These are phyloP conservation scores for Cucurbita moschata DNA, from an alignment of 306 rosid genomes.

Conservation along the genomic window DNA sequence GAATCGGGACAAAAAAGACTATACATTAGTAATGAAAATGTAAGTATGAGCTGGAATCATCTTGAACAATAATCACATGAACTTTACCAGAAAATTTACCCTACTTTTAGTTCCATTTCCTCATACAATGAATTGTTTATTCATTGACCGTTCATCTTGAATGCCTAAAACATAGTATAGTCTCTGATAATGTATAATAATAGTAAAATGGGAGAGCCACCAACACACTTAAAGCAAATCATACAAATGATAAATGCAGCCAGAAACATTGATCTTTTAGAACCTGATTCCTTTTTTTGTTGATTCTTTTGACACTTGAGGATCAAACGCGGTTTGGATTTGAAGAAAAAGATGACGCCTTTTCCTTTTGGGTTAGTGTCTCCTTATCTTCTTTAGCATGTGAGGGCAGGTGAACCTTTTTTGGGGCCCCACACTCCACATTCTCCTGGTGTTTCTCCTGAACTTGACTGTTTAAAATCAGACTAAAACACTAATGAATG, in stretches of 20 bases:
- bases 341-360: conserved; percentile 5
- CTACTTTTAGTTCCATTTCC: neutral
- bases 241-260: conserved; percentile 3
- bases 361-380: neutral
- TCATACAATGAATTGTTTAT: neutral
- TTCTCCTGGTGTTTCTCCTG: neutral
- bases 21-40: neutral
- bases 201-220: neutral
- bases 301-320: neutral
- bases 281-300: neutral
- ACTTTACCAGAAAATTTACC: neutral
- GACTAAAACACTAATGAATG: neutral
- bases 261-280: neutral
- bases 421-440: conserved; percentile 3
- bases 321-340: conserved; percentile 43
- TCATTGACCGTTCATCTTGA: neutral
- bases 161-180: neutral
- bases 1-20: neutral
- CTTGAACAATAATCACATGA: neutral
- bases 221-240: neutral
- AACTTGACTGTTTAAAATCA: neutral
- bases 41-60: neutral
- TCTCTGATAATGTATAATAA: neutral
- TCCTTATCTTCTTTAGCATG: conserved; percentile 2
- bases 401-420: conserved; percentile 6